These are phyloP conservation scores for Sporodiniella umbellata DNA, from an alignment of 371 early-diverging fungal genomes.

Conservation along the genomic window DNA sequence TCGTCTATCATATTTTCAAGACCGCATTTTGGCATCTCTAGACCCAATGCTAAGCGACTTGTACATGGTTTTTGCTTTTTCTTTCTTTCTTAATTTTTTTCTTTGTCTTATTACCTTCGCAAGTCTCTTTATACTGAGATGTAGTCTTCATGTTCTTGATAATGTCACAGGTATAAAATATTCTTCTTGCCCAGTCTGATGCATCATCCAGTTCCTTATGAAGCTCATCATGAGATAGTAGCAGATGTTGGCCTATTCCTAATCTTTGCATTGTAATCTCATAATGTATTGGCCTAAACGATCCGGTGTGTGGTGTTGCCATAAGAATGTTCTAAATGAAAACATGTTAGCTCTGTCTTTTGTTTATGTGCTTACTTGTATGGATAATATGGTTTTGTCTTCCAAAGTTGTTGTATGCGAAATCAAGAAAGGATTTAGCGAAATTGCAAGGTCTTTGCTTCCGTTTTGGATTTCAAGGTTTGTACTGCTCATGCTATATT, in stretches of 20 bases:
- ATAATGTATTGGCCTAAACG: constrained; percentile 45
- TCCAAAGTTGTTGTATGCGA: constrained; percentile 12
- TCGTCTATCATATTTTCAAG: constrained; percentile 28
- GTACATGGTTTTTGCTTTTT: too few relatives aligned
- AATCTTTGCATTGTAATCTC: constrained; percentile 39
- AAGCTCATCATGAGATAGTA: constrained; percentile 8
- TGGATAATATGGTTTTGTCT: not conserved
- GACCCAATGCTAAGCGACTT: not conserved
- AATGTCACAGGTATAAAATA: constrained; percentile 39
- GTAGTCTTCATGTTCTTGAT: constrained; percentile 21
- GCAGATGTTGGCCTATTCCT: constrained; percentile 29
- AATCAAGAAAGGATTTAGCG: constrained; percentile 26
- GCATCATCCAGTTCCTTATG: not conserved
- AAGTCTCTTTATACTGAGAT: constrained; percentile 9
- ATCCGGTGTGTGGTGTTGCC: constrained; percentile 45
- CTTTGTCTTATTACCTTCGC: constrained; percentile 14
- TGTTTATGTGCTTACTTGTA: constrained; percentile 14
- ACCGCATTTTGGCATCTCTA: constrained; percentile 12
- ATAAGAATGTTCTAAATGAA: constrained; percentile 25
- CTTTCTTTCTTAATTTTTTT: constrained; percentile 17
- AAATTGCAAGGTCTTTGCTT: constrained; percentile 19
- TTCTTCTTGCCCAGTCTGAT: constrained; percentile 30
- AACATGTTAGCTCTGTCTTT: not conserved
- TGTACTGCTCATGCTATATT: constrained; percentile 24
- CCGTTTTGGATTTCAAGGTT: constrained; percentile 13